Evolutionary conservation across 208 protist genomes (phyloP).

Genomic region (Histomonas meleagridis): DNA sequence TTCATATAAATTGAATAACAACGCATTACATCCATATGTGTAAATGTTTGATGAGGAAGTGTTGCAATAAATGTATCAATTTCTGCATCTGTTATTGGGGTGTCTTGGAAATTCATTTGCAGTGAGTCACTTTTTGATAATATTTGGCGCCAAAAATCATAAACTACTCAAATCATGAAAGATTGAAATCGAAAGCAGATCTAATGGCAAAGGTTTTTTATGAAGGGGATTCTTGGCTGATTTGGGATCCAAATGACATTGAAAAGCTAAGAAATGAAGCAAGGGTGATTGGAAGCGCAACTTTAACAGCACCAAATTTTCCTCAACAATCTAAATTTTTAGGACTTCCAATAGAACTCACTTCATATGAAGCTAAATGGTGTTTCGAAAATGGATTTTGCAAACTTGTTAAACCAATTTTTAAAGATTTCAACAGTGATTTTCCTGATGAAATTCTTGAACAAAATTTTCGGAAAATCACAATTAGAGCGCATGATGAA

Average conservation of each 20-base stretch:
- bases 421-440: too few relatives aligned
- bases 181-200: too few relatives aligned
- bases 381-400: not conserved
- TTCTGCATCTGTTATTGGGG: not conserved
- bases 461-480: too few relatives aligned
- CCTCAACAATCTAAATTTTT: not conserved
- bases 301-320: not conserved
- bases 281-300: not conserved
- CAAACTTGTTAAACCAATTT: not conserved
- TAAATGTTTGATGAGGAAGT: not conserved
- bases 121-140: too few relatives aligned
- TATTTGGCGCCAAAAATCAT: too few relatives aligned
- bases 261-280: not conserved
- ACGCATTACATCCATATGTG: not conserved
- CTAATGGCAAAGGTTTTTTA: too few relatives aligned
- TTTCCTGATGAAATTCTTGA: too few relatives aligned
- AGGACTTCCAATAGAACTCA: not conserved
- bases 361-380: not conserved
- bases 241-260: not conserved
- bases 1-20: not conserved
- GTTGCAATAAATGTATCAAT: not conserved
- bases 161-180: too few relatives aligned
- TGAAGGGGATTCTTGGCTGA: not conserved
- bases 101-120: too few relatives aligned
- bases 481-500: not conserved